Base-by-base conservation (phyloP, 176 grass and related monocot species). In the Thinopyrum elongatum region DNA sequence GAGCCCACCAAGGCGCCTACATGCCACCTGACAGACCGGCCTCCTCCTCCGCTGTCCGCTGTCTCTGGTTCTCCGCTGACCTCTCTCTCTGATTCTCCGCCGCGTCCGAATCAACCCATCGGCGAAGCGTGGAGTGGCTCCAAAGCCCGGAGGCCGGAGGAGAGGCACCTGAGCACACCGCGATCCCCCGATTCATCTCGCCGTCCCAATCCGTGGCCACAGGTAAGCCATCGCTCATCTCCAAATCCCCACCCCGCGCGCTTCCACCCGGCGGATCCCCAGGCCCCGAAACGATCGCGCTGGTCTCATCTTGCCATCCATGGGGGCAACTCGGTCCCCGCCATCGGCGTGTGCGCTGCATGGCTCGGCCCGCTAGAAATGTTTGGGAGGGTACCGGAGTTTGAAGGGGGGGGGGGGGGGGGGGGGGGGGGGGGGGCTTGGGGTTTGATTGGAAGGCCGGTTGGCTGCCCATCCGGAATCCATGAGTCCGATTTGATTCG, bases 61-160 rank as follows among this genome's bases (percentile, higher is more conserved):
- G 27, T 27, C 41, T 42, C 41, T 6, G 74, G 31, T 76, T 76
- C 74, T 76, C 74, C 74, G 74, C 74, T n/a, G n/a, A n/a, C n/a
- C n/a, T n/a, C n/a, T 16, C 46, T 27, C 41, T 42, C 41, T 6
- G 74, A 55, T 76, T 76, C 74, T 76, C 74, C 74, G 74, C 74
- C 74, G 74, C 47, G 74, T 17, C 46, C 46, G 51, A 76, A 76
- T 76, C 46, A 49, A 28, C n/a, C 70, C 38, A 27, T 49, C 72
- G 72, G 47, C 5, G 72, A 21, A 8, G 72, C 72, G 8, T 10
- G 26, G 72, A 76, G 72, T 44, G 72, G 42, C 72, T 76, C 70
- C 70, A 74, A 31, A 41, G 21, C 35, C 70, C 22, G 69, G 38
- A 75, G 42, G 39, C 72, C 42, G 72, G 72, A 75, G 42, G 42